A percentile compares a stretch with the other conserved stretches of the same genome.
These are phyloP conservation scores for Lenwebbia sp. DNA, from an alignment of 345 rosid genomes.

Conservation along the genomic window DNA sequence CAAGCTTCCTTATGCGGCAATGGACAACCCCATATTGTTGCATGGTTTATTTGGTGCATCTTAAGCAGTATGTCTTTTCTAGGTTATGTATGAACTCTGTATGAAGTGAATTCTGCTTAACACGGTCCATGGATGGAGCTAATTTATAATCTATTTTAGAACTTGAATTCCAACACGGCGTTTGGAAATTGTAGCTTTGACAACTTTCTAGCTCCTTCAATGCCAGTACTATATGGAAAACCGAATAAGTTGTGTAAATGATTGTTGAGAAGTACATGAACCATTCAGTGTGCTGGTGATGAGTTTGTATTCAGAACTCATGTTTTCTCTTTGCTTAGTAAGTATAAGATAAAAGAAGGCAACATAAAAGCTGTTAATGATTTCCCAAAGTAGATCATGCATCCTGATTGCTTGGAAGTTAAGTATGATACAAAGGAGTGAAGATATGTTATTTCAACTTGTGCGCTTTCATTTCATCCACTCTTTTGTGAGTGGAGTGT, in stretches of 20 bases:
- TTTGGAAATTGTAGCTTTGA: background rate
- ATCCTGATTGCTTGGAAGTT: background rate
- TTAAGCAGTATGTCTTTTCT: background rate
- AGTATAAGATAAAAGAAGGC: background rate
- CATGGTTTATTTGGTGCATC: background rate
- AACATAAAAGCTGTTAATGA: background rate
- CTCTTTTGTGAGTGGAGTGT: background rate
- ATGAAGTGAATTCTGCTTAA: background rate
- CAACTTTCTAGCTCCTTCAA: background rate
- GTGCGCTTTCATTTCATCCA: background rate
- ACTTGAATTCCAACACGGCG: background rate
- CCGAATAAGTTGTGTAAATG: background rate
- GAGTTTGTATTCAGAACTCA: background rate
- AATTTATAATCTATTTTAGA: background rate
- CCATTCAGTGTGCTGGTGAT: too few species aligned
- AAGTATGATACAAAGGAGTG: background rate
- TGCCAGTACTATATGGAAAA: background rate
- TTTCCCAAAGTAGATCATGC: background rate
- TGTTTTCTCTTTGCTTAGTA: background rate
- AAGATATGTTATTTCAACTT: background rate
- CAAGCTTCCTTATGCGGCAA: background rate
- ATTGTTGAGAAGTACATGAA: background rate
- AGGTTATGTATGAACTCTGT: background rate
- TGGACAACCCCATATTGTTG: background rate
- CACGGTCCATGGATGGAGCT: background rate